A percentile compares a stretch with the other conserved stretches of the same genome.
These are phyloP conservation scores for Wickerhamiella nectarea DNA, from an alignment of 805 yeast genomes.

Conservation along the genomic window DNA sequence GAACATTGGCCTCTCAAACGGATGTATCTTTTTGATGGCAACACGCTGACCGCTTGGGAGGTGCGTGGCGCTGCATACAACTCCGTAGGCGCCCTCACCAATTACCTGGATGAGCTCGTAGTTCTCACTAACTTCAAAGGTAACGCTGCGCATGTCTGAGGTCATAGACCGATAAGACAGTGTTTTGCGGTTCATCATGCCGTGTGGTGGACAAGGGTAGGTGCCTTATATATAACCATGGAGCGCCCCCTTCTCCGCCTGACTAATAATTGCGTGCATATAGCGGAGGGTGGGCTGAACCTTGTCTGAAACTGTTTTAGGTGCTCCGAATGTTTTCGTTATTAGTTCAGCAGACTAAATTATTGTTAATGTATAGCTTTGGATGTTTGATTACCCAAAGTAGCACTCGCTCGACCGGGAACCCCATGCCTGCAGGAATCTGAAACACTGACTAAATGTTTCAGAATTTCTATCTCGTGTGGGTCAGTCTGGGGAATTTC, in stretches of 20 bases:
- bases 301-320: not conserved
- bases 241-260: not conserved
- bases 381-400: no score
- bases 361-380: no score
- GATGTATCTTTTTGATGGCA: conserved; percentile 91
- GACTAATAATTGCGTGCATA: no score
- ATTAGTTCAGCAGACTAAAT: no score
- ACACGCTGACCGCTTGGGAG: conserved; percentile 75
- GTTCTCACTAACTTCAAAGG: conserved; percentile 75
- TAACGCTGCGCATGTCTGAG: conserved; percentile 29
- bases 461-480: no score
- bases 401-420: no score
- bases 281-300: not conserved
- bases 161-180: conserved; percentile 2
- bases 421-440: no score
- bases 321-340: no score
- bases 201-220: not conserved
- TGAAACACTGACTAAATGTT: no score
- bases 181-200: conserved; percentile 2
- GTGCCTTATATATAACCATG: not conserved
- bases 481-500: no score
- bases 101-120: conserved; percentile 74
- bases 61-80: conserved; percentile 79
- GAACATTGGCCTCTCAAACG: conserved; percentile 79
- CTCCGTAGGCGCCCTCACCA: conserved; percentile 95